Evolutionary conservation across 1,284 basidiomycete genomes (phyloP), one percentile per base, ranked within the genome.

Genomic region (Kwoniella shivajii): DNA sequence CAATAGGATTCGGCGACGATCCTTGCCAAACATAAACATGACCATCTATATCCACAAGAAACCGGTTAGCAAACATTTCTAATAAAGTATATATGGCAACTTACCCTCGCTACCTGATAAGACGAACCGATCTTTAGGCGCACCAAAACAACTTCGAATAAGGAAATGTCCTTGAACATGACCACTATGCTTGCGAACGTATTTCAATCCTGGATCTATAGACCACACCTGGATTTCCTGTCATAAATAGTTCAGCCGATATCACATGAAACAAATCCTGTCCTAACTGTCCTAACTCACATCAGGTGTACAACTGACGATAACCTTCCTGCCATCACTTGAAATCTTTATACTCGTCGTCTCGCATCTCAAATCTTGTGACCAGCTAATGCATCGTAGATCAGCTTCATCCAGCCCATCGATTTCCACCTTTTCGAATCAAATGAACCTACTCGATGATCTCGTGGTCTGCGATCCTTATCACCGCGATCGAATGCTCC

Each of bases 1-100:
- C 91, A 26, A 99, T 82, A 41, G 93, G 82, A 0, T 84, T 81
- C 0, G 89, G 89, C 3, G 88, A 88, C 66, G 91, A 88, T 50
- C 89, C 87, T 76, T 98, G 91, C 93, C 95, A 99, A 22, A 98
- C 84, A 78, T 97, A 97, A 47, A 97, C 87, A 63, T 89, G 88
- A 39, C 86, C 85, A 79, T 96, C 90, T 92, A 72, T 18, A 26
- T 30, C 24, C 38, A 41, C 6, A 36, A 27, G n/a, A n/a, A n/a
- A n/a, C n/a, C n/a, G n/a, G n/a, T n/a, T n/a, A n/a, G n/a, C n/a
- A n/a, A n/a, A n/a, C n/a, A n/a, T n/a, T n/a, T n/a, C n/a, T n/a
- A n/a, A n/a, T n/a, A n/a, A n/a, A n/a, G n/a, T n/a, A n/a, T n/a
- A n/a, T n/a, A n/a, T n/a, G n/a, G n/a, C n/a, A 36, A 78, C 83